phyloP scores from a whole-genome alignment of 1,139 yeast species.

The Suhomyces bolitotheri region DNA sequence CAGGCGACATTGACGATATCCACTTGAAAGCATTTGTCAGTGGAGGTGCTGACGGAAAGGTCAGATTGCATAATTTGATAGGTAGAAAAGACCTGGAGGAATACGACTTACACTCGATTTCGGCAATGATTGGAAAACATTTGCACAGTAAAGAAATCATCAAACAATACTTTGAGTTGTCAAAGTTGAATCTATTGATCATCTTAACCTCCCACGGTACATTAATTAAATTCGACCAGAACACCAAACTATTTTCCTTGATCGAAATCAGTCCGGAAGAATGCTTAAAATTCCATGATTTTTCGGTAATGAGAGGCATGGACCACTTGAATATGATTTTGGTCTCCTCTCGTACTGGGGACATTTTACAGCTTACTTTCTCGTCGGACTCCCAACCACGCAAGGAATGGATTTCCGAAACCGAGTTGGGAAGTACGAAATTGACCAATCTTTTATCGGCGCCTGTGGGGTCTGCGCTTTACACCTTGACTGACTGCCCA shows the following conservation, averaged over 20 bases:
- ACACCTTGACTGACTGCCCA: slow-evolving; percentile 62
- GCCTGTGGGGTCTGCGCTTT: slow-evolving; percentile 23
- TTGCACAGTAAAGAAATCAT: slow-evolving; percentile 55
- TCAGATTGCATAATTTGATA: slow-evolving; percentile 59
- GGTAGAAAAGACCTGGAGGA: slow-evolving; percentile 19
- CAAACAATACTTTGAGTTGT: slow-evolving; percentile 57
- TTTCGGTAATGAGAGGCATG: slow-evolving; percentile 54
- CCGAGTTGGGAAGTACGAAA: slow-evolving; percentile 35
- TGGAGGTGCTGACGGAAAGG: slow-evolving; percentile 89
- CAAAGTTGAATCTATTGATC: slow-evolving; percentile 40
- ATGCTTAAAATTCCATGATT: slow-evolving; percentile 37
- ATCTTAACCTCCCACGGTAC: slow-evolving; percentile 66
- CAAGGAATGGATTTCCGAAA: slow-evolving; percentile 25
- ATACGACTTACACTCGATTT: slow-evolving; percentile 18
- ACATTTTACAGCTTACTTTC: slow-evolving; percentile 48
- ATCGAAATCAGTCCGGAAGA: slow-evolving; percentile 35
- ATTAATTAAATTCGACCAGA: slow-evolving; percentile 36
- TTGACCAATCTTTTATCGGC: slow-evolving; percentile 53
- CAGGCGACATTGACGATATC: slow-evolving; percentile 57
- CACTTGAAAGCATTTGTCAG: slow-evolving; percentile 55
- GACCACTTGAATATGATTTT: slow-evolving; percentile 39
- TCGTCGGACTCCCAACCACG: slow-evolving; percentile 19
- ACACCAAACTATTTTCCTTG: slow-evolving; percentile 14
- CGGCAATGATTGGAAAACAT: slow-evolving; percentile 22
- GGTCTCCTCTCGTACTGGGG: slow-evolving; percentile 56